Percentiles rank a stretch among this genome's conserved stretches.
Conservation (phyloP, 2,329 filamentous ascomycete species). For the Cryphonectria japonica region DNA sequence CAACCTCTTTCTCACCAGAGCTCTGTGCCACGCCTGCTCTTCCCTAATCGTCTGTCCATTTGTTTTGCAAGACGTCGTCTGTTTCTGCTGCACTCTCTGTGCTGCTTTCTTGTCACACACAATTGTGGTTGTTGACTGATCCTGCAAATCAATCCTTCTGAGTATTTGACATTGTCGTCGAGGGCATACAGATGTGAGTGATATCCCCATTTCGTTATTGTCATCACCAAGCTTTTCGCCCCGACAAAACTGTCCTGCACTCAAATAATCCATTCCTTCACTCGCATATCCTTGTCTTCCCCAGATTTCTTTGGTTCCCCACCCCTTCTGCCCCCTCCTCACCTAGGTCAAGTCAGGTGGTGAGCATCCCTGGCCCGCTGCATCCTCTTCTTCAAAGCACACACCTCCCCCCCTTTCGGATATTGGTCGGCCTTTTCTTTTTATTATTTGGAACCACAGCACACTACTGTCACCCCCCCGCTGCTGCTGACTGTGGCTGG, state of each 20-base stretch:
- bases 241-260: neutral
- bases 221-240: neutral
- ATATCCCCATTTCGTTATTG: neutral
- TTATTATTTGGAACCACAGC: neutral
- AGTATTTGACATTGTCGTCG: neutral
- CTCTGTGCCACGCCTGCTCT: neutral
- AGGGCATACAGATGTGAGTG: neutral
- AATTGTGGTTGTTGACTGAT: neutral
- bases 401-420: neutral
- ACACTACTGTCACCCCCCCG: no score
- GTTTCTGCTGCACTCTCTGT: conserved; percentile 11
- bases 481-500: neutral
- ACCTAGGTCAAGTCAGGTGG: neutral
- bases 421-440: neutral
- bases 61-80: neutral
- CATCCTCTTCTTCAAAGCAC: no score
- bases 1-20: neutral
- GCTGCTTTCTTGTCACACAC: neutral
- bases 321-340: neutral
- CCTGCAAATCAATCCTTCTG: neutral
- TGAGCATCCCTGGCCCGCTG: neutral
- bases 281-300: neutral
- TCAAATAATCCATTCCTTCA: neutral
- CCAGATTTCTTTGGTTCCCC: neutral
- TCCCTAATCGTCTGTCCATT: neutral